A percentile compares a stretch with the other conserved stretches of the same genome.
Conservation (phyloP, 148 eudicot species). For the Rhododendron ferrugineum region DNA sequence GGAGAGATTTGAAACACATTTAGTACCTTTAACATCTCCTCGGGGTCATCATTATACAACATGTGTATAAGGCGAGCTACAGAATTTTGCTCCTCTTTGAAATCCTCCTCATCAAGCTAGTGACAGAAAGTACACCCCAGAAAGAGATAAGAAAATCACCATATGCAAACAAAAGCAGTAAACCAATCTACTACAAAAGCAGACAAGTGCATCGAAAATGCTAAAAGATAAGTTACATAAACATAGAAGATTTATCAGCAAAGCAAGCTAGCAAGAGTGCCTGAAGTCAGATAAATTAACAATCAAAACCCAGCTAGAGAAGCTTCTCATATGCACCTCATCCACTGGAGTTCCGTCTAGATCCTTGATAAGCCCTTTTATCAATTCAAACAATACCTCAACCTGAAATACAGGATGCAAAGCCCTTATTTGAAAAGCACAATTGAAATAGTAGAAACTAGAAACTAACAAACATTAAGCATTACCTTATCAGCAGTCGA, state of each 20-base stretch:
- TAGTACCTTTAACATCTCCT: conserved; percentile 93
- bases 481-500: conserved; percentile 87
- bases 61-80: conserved; percentile 95
- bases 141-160: conserved; percentile 1
- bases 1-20: neutral
- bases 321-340: conserved; percentile 45
- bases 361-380: conserved; percentile 89
- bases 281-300: neutral
- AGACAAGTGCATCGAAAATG: neutral
- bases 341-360: conserved; percentile 49
- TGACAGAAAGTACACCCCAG: conserved; percentile 10
- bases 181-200: neutral
- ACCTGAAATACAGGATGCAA: conserved; percentile 49
- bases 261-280: neutral
- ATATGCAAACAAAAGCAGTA: neutral
- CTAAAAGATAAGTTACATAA: neutral
- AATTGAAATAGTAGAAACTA: conserved; percentile 8
- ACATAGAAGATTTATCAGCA: neutral
- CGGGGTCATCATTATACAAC: conserved; percentile 80
- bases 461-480: neutral
- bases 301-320: neutral
- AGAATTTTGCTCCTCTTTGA: conserved; percentile 92
- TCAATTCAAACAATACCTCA: conserved; percentile 85
- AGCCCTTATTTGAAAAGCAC: conserved; percentile 13
- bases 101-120: conserved; percentile 95